Evolutionary conservation across 2,329 filamentous ascomycete genomes (phyloP).

Genomic region (Diaporthe sp.): DNA sequence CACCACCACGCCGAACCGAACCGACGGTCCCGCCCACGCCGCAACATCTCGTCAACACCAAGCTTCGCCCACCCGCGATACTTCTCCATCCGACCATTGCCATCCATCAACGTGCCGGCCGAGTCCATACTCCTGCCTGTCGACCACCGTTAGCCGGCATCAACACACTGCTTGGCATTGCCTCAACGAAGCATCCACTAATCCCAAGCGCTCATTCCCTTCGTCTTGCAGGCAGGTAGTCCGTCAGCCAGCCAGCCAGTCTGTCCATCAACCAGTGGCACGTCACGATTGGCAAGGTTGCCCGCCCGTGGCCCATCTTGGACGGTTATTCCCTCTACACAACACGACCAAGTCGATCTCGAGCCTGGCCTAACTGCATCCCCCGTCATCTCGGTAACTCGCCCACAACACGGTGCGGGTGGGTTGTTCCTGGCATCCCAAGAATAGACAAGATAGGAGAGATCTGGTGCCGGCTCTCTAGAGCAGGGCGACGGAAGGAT

Average conservation of each 20-base stretch:
- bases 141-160: not conserved
- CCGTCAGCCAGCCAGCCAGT: not conserved
- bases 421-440: conserved; percentile 36
- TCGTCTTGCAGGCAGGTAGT: not conserved
- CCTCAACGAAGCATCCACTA: not conserved
- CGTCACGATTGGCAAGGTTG: not conserved
- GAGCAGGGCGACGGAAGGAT: not conserved
- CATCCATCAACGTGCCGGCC: not conserved
- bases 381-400: not conserved
- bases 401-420: conserved; percentile 32
- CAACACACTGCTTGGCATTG: not conserved
- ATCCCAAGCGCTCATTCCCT: not conserved
- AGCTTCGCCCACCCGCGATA: conserved; percentile 21
- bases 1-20: conserved; percentile 29
- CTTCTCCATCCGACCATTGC: not conserved
- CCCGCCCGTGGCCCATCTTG: not conserved
- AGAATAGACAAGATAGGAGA: conserved; percentile 31
- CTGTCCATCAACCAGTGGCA: not conserved
- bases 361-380: conserved; percentile 1
- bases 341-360: not conserved
- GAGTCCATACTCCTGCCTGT: not conserved
- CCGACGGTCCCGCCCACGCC: conserved; percentile 29
- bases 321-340: not conserved
- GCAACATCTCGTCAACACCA: conserved; percentile 26
- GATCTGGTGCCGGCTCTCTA: conserved; percentile 34